Evolutionary conservation across 805 yeast genomes (phyloP), one percentile per base, ranked within the genome.

Genomic region (Wickerhamiella lipophila): DNA sequence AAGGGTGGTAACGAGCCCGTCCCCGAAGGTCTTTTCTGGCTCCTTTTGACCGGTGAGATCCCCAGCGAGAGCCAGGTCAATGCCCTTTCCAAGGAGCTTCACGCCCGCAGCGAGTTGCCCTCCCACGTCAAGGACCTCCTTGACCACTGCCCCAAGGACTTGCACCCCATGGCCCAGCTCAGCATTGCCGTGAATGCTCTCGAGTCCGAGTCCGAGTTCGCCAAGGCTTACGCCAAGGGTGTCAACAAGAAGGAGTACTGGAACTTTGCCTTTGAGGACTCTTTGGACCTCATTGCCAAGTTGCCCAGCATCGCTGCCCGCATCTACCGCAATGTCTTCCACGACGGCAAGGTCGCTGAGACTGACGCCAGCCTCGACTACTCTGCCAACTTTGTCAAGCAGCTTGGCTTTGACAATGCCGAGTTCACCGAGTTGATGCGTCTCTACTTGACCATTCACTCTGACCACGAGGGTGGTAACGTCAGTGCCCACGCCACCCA

Each of bases 161-260:
- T 83, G 62, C 92, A 83, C 69, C 92, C 94, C 69, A 83, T 83
- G 94, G 88, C 94, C 49, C 94, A 83, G 71, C 79, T 83, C 64
- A 78, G 87, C 56, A 81, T 83, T 65, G 94, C 89, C 42, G 75
- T 83, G 50, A 81, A 78, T 54, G 87, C 92, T 47, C 72, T 83
- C 62, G 89, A 83, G 73, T 71, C 80, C 53, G 92, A 83, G 71
- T 82, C 89, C 49, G 79, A 78, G 62, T 83, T 82, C 63, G 81
- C 89, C 60, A 81, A 82, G 72, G 89, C 92, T 53, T 83, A 83
- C 64, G 89, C 86, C 58, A 70, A 75, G 52, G 94, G 94, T 69
- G 86, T 81, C 55, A 74, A 75, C 73, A 83, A 83, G 75, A 76
- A 75, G 67, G 73, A 83, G 58, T 83, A 81, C 77, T 83, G 94